phyloP scores from a whole-genome alignment of 106 monocot species.

The Platanthera zijinensis region DNA sequence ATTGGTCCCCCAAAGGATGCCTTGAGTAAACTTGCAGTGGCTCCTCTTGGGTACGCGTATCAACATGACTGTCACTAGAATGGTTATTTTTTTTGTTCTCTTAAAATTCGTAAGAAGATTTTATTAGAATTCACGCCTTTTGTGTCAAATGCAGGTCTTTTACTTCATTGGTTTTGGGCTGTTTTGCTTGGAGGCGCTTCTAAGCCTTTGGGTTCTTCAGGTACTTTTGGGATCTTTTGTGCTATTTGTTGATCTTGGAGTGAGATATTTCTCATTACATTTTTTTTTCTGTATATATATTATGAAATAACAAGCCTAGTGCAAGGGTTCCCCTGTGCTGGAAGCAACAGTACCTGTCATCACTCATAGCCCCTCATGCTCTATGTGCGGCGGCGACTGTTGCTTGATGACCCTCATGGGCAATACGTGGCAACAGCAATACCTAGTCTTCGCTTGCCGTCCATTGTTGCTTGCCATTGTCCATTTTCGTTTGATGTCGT shows the following conservation, averaged over 20 bases:
- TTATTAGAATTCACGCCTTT: not conserved
- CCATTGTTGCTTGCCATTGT: too few species aligned
- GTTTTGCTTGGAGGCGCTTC: slow-evolving; percentile 59
- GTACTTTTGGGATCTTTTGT: slow-evolving; percentile 14
- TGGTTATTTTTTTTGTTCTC: not conserved
- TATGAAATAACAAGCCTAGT: not conserved
- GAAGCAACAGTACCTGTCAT: too few species aligned
- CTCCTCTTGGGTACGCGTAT: not conserved
- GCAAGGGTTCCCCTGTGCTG: too few species aligned
- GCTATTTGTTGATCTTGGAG: not conserved
- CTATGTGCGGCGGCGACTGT: too few species aligned
- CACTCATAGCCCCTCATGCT: too few species aligned
- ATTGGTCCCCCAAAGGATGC: too few species aligned
- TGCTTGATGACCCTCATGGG: too few species aligned
- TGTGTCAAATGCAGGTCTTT: slow-evolving; percentile 42
- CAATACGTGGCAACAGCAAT: too few species aligned
- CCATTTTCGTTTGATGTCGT: too few species aligned
- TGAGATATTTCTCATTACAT: not conserved
- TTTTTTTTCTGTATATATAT: not conserved
- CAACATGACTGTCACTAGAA: not conserved
- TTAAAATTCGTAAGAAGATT: not conserved
- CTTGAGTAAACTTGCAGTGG: not conserved
- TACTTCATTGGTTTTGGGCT: slow-evolving; percentile 65
- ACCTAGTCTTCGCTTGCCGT: too few species aligned
- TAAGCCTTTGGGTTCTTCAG: slow-evolving; percentile 77